These are phyloP conservation scores for Pestalotiopsis fici DNA, from an alignment of 2,329 filamentous ascomycete genomes.

Conservation along the genomic window DNA sequence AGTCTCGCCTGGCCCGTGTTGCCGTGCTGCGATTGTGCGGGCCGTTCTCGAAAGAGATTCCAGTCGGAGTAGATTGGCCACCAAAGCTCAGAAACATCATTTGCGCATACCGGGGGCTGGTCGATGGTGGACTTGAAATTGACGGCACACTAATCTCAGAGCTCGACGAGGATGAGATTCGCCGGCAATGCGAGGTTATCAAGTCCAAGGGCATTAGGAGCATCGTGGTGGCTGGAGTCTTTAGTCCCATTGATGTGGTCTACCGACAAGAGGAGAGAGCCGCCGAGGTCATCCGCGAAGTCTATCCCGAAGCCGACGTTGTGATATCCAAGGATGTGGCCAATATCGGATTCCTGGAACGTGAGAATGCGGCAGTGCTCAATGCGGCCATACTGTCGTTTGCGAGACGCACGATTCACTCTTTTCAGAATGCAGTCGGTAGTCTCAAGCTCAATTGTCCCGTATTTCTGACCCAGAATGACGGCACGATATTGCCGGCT, in stretches of 20 bases:
- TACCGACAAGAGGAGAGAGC: constrained; percentile 46
- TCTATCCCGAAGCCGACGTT: constrained; percentile 38
- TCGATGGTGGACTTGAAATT: constrained; percentile 50
- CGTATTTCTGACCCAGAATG: constrained; percentile 61
- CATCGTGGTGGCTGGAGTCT: constrained; percentile 47
- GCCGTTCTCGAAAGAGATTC: constrained; percentile 47
- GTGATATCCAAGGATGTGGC: constrained; percentile 50
- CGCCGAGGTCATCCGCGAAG: constrained; percentile 35
- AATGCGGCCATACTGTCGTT: constrained; percentile 61
- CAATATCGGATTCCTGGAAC: constrained; percentile 53
- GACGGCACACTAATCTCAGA: constrained; percentile 44
- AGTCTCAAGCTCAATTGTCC: constrained; percentile 49
- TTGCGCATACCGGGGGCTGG: constrained; percentile 39
- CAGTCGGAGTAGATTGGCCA: constrained; percentile 53
- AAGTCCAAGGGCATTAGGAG: constrained; percentile 38
- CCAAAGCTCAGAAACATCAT: constrained; percentile 43
- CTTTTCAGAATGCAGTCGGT: constrained; percentile 51
- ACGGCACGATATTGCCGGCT: constrained; percentile 57
- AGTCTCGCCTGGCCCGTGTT: constrained; percentile 42
- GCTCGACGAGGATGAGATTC: constrained; percentile 39
- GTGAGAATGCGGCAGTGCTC: constrained; percentile 63
- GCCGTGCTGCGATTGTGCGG: constrained; percentile 54
- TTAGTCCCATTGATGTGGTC: constrained; percentile 48
- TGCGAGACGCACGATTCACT: constrained; percentile 52
- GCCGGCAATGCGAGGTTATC: constrained; percentile 35